Evolutionary conservation across 2,329 filamentous ascomycete genomes (phyloP), one percentile per base, ranked within the genome.

Genomic region (Aspergillus sp.): DNA sequence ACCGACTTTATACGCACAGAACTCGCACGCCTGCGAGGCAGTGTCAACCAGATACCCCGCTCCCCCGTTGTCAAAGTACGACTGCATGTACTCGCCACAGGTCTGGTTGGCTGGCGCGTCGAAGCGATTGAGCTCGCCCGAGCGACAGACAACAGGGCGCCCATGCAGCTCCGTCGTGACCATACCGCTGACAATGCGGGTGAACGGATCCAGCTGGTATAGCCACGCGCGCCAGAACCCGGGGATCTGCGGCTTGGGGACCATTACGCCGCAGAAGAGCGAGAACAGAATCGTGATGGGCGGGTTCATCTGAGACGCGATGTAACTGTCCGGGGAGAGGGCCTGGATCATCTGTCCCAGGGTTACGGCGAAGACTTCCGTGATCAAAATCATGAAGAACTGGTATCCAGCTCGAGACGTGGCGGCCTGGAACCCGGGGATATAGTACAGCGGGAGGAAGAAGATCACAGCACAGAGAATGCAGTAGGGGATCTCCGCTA

Each of bases 181-280:
- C 78, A 91, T 90, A 51, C 89, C 89, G 45, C 86, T 79, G 62
- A 95, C 89, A 26, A 95, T 82, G 6, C 89, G 84, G 0, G 89
- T 95, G 71, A 94, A 90, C 2, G 90, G 90, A 65, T 91, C 85
- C 14, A 95, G 83, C 69, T 93, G 78, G 75, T 92, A 92, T 7
- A 94, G 78, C 89, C 89, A 94, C 1, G 81, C 78, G 32, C 86
- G 81, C 88, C 88, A 94, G 74, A 91, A 91, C 2, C 73, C 76
- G 1, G 89, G 87, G 73, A 95, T 95, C 69, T 89, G 84, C 0
- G 86, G 82, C 40, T 85, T 82, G 0, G 90, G 87, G 47, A 95
- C 89, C 53, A 89, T 88, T 55, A 95, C 90, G 70, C 90, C 90
- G 64, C 89, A 95, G 82, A 95, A 95, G 20, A 95, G 80, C 1